Evolutionary conservation across 306 rosid genomes (phyloP).

Genomic region (Cicer arietinum): DNA sequence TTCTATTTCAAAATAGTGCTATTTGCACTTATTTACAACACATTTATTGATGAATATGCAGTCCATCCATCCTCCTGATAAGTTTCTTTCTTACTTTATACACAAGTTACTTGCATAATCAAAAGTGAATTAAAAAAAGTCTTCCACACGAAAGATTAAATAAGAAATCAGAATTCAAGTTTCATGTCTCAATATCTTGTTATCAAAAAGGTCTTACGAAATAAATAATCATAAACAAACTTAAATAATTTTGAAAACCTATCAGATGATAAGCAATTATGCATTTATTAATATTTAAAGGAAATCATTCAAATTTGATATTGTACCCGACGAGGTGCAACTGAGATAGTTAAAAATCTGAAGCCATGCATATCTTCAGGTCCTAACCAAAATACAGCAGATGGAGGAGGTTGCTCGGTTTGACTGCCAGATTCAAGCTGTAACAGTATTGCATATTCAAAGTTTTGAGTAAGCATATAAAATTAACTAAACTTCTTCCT

Average conservation of each 20-base stretch:
- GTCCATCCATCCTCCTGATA: slow-evolving; percentile 25
- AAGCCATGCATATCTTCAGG: slow-evolving; percentile 90
- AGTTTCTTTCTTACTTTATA: slow-evolving; percentile 29
- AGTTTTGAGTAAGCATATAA: slow-evolving; percentile 44
- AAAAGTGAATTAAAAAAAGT: slow-evolving; percentile 17
- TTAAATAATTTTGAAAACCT: slow-evolving; percentile 14
- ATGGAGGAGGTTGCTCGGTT: slow-evolving; percentile 97
- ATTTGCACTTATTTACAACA: neutral
- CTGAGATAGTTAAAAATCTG: slow-evolving; percentile 93
- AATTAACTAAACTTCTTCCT: slow-evolving; percentile 33
- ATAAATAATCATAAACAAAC: slow-evolving; percentile 18
- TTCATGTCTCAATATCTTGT: neutral
- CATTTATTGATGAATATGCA: neutral
- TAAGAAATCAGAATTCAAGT: neutral
- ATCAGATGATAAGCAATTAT: slow-evolving; percentile 23
- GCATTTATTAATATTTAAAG: slow-evolving; percentile 32
- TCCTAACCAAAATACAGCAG: slow-evolving; percentile 80
- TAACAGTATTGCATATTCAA: slow-evolving; percentile 43
- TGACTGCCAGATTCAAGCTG: slow-evolving; percentile 99
- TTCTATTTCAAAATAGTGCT: neutral
- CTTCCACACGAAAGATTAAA: neutral
- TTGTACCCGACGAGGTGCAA: slow-evolving; percentile 98
- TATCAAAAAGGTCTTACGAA: slow-evolving; percentile 18
- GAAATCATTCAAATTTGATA: slow-evolving; percentile 38
- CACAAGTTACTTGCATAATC: slow-evolving; percentile 24